Conservation (phyloP, 192 early-diverging fungal genomes). For the Coemansia sp. region DNA sequence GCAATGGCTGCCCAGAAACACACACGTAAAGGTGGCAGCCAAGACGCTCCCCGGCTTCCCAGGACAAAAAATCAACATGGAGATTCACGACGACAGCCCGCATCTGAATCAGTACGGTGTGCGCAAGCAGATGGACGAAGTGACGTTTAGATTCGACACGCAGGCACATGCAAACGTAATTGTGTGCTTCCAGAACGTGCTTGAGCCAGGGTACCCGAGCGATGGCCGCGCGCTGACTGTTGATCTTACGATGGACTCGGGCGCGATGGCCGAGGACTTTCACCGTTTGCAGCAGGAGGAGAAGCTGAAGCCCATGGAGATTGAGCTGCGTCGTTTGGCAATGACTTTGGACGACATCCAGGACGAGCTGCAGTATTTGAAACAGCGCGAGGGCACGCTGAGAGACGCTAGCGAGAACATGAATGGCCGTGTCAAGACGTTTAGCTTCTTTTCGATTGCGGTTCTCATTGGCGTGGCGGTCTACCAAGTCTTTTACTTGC, state of each 20-base stretch:
- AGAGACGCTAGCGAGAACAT: slow-evolving; percentile 92
- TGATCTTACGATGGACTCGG: slow-evolving; percentile 78
- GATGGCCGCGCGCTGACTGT: slow-evolving; percentile 60
- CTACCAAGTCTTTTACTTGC: slow-evolving; percentile 82
- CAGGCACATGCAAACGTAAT: slow-evolving; percentile 81
- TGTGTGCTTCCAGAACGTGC: slow-evolving; percentile 81
- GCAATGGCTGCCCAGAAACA: slow-evolving; percentile 72
- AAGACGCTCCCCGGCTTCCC: slow-evolving; percentile 67
- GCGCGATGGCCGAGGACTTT: slow-evolving; percentile 81
- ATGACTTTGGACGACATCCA: slow-evolving; percentile 72
- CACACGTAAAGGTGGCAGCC: slow-evolving; percentile 68
- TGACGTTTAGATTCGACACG: slow-evolving; percentile 75
- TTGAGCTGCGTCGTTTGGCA: slow-evolving; percentile 83
- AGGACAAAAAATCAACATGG: slow-evolving; percentile 65
- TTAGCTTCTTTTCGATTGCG: slow-evolving; percentile 69
- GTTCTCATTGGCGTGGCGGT: slow-evolving; percentile 71
- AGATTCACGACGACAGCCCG: slow-evolving; percentile 71
- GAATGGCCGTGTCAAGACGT: slow-evolving; percentile 76
- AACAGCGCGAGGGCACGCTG: slow-evolving; percentile 77
- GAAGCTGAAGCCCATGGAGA: slow-evolving; percentile 84
- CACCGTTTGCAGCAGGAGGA: slow-evolving; percentile 67
- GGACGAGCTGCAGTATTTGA: slow-evolving; percentile 84
- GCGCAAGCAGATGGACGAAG: slow-evolving; percentile 65
- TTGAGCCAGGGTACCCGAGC: slow-evolving; percentile 57
- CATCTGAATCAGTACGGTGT: slow-evolving; percentile 69